phyloP scores from a whole-genome alignment of 164 flowering plant species.

The Saururus chinensis region DNA sequence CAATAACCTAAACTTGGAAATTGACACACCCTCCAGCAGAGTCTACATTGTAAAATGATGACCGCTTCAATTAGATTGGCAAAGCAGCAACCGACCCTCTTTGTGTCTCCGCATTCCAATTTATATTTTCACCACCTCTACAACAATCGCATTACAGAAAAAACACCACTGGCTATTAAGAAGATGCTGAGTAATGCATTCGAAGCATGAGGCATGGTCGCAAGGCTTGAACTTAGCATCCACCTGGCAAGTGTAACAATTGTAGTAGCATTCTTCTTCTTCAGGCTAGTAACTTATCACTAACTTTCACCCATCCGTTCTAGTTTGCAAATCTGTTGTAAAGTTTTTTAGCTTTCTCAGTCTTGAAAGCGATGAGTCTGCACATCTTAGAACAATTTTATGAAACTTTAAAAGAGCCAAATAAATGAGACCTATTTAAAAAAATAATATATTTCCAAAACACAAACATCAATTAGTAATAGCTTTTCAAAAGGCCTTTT shows the following conservation, averaged over 20 bases:
- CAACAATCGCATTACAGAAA: conserved; percentile 71
- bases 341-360: conserved; percentile 51
- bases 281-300: conserved; percentile 9
- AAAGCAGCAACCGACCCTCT: neutral
- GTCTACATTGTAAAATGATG: neutral
- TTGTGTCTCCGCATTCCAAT: neutral
- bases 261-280: conserved; percentile 57
- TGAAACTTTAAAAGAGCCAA: neutral
- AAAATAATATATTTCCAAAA: too few relatives aligned
- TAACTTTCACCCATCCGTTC: conserved; percentile 19
- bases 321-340: conserved; percentile 34
- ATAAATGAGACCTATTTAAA: neutral
- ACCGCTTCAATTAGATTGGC: neutral
- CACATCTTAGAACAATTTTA: conserved; percentile 21
- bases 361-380: conserved; percentile 33
- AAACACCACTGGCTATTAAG: conserved; percentile 84
- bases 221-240: conserved; percentile 69
- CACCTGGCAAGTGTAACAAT: conserved; percentile 60
- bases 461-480: too few relatives aligned
- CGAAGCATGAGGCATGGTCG: conserved; percentile 64
- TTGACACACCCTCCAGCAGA: neutral
- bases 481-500: too few relatives aligned
- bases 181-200: conserved; percentile 88
- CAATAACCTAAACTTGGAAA: neutral
- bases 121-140: conserved; percentile 31